These are phyloP conservation scores for Metroxylon sagu DNA, from an alignment of 176 grass and related monocot species.

Conservation along the genomic window DNA sequence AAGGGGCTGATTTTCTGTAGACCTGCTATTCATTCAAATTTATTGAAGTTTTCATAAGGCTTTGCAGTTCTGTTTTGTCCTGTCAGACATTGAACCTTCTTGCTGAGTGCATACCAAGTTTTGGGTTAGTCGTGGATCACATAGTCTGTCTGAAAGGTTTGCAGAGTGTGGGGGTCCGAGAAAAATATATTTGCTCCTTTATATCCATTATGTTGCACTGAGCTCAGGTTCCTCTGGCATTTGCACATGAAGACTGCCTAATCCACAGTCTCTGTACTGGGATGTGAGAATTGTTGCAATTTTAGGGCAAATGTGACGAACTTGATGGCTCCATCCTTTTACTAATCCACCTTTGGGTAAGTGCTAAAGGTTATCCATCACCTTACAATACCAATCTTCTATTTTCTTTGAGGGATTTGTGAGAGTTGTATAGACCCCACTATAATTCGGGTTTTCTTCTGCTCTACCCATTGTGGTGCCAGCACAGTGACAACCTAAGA, in stretches of 20 bases:
- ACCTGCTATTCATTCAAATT: not conserved
- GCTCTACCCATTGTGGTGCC: not conserved
- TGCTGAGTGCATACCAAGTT: slow-evolving; percentile 14
- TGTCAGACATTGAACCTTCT: slow-evolving; percentile 15
- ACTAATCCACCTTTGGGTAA: slow-evolving; percentile 25
- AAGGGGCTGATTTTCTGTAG: too few relatives aligned
- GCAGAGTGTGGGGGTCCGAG: slow-evolving; percentile 12
- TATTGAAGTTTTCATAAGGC: slow-evolving; percentile 4
- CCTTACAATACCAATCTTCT: not conserved
- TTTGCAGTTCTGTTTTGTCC: not conserved
- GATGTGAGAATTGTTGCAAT: slow-evolving; percentile 24
- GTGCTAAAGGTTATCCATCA: slow-evolving; percentile 19
- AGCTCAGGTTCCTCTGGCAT: slow-evolving; percentile 18
- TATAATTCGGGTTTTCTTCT: not conserved
- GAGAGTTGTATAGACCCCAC: not conserved
- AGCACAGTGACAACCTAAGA: not conserved
- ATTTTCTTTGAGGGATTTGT: not conserved
- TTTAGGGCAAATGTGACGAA: slow-evolving; percentile 32
- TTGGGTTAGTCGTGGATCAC: slow-evolving; percentile 19
- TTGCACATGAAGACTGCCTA: slow-evolving; percentile 24
- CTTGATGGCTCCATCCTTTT: slow-evolving; percentile 32
- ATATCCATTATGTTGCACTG: slow-evolving; percentile 8
- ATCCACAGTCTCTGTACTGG: slow-evolving; percentile 20
- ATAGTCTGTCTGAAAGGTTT: slow-evolving; percentile 30
- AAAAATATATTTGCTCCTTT: slow-evolving; percentile 21